Conservation (phyloP, 345 rosid genomes). For the Turritis glabra region DNA sequence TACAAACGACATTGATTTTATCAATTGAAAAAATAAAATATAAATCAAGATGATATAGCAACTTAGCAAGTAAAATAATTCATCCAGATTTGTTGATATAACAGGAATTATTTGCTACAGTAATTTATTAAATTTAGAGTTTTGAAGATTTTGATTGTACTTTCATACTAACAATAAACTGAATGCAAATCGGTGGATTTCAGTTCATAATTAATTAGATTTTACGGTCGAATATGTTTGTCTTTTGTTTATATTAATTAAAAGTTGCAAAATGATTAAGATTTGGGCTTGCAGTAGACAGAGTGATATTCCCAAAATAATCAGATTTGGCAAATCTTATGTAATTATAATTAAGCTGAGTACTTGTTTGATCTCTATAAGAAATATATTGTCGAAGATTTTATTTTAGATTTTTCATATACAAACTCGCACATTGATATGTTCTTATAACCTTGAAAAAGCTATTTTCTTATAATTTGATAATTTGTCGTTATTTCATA, state of each 20-base stretch:
- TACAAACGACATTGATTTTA: neutral
- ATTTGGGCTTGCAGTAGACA: neutral
- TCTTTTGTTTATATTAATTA: neutral
- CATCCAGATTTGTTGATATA: neutral
- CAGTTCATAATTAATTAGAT: neutral
- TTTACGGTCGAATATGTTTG: neutral
- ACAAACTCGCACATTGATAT: conserved; percentile 17
- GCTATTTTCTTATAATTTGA: neutral
- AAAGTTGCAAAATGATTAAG: neutral
- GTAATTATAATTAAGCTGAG: conserved; percentile 15
- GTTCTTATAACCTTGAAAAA: neutral
- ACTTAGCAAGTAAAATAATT: neutral
- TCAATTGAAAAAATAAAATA: neutral
- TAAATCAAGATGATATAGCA: too few species aligned
- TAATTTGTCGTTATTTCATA: conserved; percentile 18
- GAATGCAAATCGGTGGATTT: neutral
- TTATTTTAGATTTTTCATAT: conserved; percentile 5
- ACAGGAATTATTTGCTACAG: neutral
- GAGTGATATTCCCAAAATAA: neutral
- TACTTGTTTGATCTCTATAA: conserved; percentile 19
- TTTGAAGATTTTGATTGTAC: neutral
- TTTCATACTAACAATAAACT: neutral
- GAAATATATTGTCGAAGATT: conserved; percentile 6
- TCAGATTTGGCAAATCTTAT: conserved; percentile 21
- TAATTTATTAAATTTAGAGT: neutral